These are phyloP conservation scores for Suhomyces sp. DNA, from an alignment of 805 yeast species.

Conservation along the genomic window DNA sequence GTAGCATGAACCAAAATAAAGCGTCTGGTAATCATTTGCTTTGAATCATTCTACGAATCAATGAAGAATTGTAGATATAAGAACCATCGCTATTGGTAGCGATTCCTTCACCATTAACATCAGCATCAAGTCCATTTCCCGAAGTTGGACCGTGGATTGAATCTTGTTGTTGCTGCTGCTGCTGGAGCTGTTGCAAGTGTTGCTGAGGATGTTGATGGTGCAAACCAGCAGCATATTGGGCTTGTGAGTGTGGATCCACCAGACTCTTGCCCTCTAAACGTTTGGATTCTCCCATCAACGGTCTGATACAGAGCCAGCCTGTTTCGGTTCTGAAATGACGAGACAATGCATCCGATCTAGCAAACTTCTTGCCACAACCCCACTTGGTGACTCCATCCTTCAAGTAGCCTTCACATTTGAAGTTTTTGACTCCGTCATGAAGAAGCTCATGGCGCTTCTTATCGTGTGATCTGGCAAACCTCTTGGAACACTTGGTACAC, in stretches of 20 bases:
- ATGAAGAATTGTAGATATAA: constrained; percentile 16
- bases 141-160: background rate
- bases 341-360: constrained; percentile 74
- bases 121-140: background rate
- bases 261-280: constrained; percentile 19
- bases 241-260: background rate
- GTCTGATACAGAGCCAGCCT: constrained; percentile 67
- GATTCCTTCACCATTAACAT: constrained; percentile 6
- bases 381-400: constrained; percentile 58
- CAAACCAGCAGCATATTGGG: background rate
- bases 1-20: too few species aligned
- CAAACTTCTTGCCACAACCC: constrained; percentile 77
- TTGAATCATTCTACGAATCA: constrained; percentile 18
- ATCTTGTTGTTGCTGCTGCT: constrained; percentile 1
- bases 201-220: constrained; percentile 1
- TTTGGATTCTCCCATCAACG: constrained; percentile 61
- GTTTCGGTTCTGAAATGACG: constrained; percentile 76
- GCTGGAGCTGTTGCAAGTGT: constrained; percentile 1
- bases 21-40: constrained; percentile 5
- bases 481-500: constrained; percentile 62
- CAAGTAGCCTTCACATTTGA: constrained; percentile 62
- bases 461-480: constrained; percentile 78
- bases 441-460: constrained; percentile 71
- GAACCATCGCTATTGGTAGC: constrained; percentile 4
- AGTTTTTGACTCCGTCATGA: constrained; percentile 72